Base-by-base conservation (phyloP, 1,284 basidiomycete genomes). In the Apiotrichum domesticum region DNA sequence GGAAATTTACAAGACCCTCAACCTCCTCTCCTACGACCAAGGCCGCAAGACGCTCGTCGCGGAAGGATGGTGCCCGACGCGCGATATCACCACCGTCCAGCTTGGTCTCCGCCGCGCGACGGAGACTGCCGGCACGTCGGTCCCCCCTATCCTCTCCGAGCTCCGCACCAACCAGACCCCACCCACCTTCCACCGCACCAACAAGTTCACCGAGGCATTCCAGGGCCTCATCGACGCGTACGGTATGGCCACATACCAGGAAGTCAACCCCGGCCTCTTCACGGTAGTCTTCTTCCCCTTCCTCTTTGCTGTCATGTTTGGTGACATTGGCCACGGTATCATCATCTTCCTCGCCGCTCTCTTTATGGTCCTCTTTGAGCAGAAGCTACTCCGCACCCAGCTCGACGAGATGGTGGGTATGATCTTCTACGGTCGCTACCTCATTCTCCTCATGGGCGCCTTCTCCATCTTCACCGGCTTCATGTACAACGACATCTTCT, bases 401-500 rank as follows among this genome's bases (percentile, higher is more conserved):
- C 80, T 95, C 41, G 90, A 67, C 21, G 75, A 90, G 85, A 96
- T 97, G 65, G 69, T 85, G 55, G 87, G 86, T 59, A 92, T 85
- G 64, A 96, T 97, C 82, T 98, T 94, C 82, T 96, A 84, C 67
- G 94, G 94, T 63, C 91, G 94, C 64, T 99, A 99, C 79, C 98
- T 98, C 73, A 97, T 98, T 72, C 81, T 98, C 51, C 81, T 98
- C 65, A 98, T 98, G 95, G 96, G 96, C 41, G 37, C 85, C 46
- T 98, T 98, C 77, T 94, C 95, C 45, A 84, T 94, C 66, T 98
- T 92, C 79, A 97, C 95, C 29, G 95, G 95, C 33, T 81, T 98
- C 75, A 87, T 99, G 74, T 99, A 99, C 82, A 99, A 99, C 83
- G 96, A 99, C 75, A 87, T 99, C 71, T 98, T 98, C 80, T 97